Evolutionary conservation across 345 rosid species (phyloP).

Genomic region (Syzygium jambos): DNA sequence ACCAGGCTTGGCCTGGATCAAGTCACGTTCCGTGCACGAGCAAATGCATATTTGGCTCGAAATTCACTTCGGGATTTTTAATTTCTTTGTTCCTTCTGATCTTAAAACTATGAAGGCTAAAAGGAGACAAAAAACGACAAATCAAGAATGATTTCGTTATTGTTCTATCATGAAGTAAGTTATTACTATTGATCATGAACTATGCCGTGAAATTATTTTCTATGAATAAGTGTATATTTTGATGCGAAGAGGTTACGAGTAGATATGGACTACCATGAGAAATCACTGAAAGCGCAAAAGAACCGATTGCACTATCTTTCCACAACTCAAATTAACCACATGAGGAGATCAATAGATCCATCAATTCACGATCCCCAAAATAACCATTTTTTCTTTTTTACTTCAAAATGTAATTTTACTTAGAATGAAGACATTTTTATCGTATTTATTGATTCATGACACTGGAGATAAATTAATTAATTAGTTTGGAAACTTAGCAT

Average conservation of each 20-base stretch:
- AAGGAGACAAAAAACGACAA: neutral
- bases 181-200: neutral
- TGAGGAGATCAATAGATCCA: neutral
- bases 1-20: neutral
- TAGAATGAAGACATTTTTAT: neutral
- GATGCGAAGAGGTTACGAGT: neutral
- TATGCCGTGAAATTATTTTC: no score
- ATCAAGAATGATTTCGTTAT: neutral
- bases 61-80: no score
- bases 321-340: neutral
- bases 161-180: neutral
- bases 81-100: neutral
- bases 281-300: neutral
- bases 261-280: neutral
- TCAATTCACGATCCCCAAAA: neutral
- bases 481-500: neutral
- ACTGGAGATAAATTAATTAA: neutral
- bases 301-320: neutral
- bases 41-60: neutral
- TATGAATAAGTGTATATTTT: neutral
- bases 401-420: neutral
- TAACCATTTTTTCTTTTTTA: no score
- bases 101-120: neutral
- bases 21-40: neutral
- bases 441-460: neutral